phyloP scores from a whole-genome alignment of 805 yeast species.

The Ogataea methylovora region DNA sequence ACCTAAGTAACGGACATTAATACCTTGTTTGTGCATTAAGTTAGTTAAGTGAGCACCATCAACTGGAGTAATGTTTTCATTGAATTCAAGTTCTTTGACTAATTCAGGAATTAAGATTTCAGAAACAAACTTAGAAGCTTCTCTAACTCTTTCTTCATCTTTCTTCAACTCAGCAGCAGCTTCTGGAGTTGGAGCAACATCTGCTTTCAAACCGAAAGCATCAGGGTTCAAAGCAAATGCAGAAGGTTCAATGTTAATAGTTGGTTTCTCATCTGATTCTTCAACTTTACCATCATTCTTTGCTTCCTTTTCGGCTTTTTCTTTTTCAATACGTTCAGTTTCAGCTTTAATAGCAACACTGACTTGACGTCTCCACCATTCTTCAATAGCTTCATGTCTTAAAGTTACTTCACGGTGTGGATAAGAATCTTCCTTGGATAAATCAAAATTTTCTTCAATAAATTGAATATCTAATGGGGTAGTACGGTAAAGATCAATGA shows the following conservation, averaged over 20 bases:
- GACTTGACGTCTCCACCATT: conserved; percentile 76
- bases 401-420: conserved; percentile 77
- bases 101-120: conserved; percentile 55
- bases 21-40: conserved; percentile 71
- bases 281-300: conserved; percentile 23
- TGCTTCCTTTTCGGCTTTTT: conserved; percentile 15
- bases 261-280: conserved; percentile 35
- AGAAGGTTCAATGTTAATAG: conserved; percentile 44
- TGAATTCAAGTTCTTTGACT: conserved; percentile 45
- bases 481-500: conserved; percentile 76
- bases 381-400: conserved; percentile 84
- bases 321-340: conserved; percentile 33
- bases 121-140: conserved; percentile 57
- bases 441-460: conserved; percentile 47
- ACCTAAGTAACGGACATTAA: conserved; percentile 86
- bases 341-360: conserved; percentile 43
- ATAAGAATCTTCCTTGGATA: conserved; percentile 42
- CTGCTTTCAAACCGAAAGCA: conserved; percentile 45
- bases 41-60: conserved; percentile 74
- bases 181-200: conserved; percentile 29
- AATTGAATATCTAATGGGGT: conserved; percentile 82
- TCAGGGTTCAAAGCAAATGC: conserved; percentile 71
- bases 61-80: conserved; percentile 52
- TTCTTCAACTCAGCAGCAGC: conserved; percentile 27
- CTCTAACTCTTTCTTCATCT: conserved; percentile 63